Percentiles rank a stretch among this genome's conserved stretches.
phyloP scores from a whole-genome alignment of 129 eudicot genomes.

The Sambucus nigra region DNA sequence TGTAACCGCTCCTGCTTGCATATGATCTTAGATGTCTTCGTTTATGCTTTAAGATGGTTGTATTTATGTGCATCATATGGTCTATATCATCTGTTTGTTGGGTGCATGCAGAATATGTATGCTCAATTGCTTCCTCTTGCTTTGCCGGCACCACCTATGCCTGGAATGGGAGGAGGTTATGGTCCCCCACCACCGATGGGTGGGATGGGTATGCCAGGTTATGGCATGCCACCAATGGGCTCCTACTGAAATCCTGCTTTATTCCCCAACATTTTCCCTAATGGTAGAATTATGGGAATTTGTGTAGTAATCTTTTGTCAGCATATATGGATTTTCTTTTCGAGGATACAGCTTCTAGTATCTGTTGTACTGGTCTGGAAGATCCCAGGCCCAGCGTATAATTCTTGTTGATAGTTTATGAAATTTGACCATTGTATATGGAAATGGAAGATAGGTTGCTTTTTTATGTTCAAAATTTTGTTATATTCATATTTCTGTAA shows the following conservation, averaged over 20 bases:
- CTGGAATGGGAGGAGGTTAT: constrained; percentile 52
- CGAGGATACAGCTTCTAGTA: too few species aligned
- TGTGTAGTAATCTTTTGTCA: background rate
- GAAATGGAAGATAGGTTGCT: too few species aligned
- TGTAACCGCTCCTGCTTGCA: too few species aligned
- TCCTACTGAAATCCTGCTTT: background rate
- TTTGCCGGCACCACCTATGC: constrained; percentile 61
- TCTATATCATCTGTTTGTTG: background rate
- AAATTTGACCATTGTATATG: too few species aligned
- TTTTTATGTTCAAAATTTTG: too few species aligned
- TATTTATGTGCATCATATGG: background rate
- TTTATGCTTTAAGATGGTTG: background rate
- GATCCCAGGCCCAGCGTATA: too few species aligned
- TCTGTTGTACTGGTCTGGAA: too few species aligned
- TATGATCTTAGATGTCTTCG: too few species aligned
- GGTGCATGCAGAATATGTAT: constrained; percentile 59
- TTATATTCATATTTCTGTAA: too few species aligned
- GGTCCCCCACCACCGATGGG: constrained; percentile 24
- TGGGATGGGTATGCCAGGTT: constrained; percentile 41
- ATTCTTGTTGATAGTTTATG: too few species aligned
- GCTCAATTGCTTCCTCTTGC: constrained; percentile 65
- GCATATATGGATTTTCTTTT: background rate
- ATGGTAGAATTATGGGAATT: background rate
- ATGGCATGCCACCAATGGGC: constrained; percentile 47
- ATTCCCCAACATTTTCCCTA: background rate